Evolutionary conservation across 2,329 filamentous ascomycete genomes (phyloP), one percentile per base, ranked within the genome.

Genomic region (Penicillium decumbens): DNA sequence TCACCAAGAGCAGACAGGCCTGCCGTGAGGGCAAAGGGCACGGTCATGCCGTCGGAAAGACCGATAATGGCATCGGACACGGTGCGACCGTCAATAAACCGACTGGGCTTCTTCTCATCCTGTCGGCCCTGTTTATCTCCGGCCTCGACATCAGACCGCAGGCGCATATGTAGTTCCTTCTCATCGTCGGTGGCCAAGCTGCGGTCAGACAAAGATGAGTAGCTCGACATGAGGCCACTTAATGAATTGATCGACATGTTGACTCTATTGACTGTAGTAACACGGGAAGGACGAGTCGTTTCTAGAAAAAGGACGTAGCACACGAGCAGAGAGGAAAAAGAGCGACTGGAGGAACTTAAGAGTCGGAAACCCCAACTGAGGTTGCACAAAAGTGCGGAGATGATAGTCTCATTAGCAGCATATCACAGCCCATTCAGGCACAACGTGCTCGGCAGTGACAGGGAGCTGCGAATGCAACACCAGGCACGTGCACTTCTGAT

Each of bases 1-100:
- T 81, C 76, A n/a, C 83, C 83, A 40, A 87, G 73, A 2, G 72
- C 72, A 6, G 66, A 71, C 44, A 91, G 75, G 12, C 87, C 87
- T 0, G 88, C 87, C 0, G 85, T 89, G 32, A 91, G 75, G 13
- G 87, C 87, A 59, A 91, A 91, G 0, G 87, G 87, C 0, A 91
- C 87, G 0, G 87, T 91, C 58, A 91, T 77, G 13, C 87, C 87
- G 63, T 91, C 87, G 0, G 87, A 84, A 59, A 90, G 83, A 45
- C 87, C 87, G 58, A 91, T 84, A 51, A 87, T 89, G 54, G 83
- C 77, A 67, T 88, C 83, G 40, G 69, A 72, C 7, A 72, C 65
- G 20, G 68, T 65, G 6, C 69, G 67, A 29, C 68, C 66, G 39
- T 72, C 68, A 25, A 72, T 58, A 44, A 65, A 55, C 37, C 60